phyloP scores from a whole-genome alignment of 2,329 filamentous ascomycete species.

The Aspergillus ustus region DNA sequence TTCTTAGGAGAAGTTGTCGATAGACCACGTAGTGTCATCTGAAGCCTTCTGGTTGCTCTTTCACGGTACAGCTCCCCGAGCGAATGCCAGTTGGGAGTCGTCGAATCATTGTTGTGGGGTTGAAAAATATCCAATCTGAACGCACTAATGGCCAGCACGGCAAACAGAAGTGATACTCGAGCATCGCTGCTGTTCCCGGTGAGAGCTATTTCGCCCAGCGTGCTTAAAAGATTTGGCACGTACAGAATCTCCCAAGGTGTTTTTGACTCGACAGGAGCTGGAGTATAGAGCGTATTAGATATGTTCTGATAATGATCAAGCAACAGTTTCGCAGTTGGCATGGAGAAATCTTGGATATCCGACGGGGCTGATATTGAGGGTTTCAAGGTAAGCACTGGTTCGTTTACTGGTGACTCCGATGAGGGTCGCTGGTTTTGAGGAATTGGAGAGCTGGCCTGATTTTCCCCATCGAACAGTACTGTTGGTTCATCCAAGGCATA shows the following conservation, averaged over 20 bases:
- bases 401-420: not conserved
- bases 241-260: constrained; percentile 15
- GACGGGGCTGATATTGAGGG: not conserved
- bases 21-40: constrained; percentile 5
- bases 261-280: constrained; percentile 9
- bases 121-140: constrained; percentile 9
- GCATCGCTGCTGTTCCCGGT: constrained; percentile 12
- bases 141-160: constrained; percentile 10
- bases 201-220: constrained; percentile 9
- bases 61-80: constrained; percentile 12
- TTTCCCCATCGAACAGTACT: not conserved
- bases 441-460: not conserved
- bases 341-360: constrained; percentile 7
- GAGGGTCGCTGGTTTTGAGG: not conserved
- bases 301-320: constrained; percentile 16
- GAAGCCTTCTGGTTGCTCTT: constrained; percentile 6
- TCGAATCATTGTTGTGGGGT: not conserved
- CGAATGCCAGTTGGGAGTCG: constrained; percentile 2
- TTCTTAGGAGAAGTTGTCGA: constrained; percentile 2
- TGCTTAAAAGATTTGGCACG: constrained; percentile 11
- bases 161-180: constrained; percentile 12
- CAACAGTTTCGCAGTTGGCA: constrained; percentile 10
- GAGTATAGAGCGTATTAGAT: constrained; percentile 4
- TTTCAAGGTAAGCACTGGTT: not conserved
- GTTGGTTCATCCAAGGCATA: not conserved